Base-by-base conservation (phyloP, 2,329 filamentous ascomycete species). In the Ascosphaera acerosa region DNA sequence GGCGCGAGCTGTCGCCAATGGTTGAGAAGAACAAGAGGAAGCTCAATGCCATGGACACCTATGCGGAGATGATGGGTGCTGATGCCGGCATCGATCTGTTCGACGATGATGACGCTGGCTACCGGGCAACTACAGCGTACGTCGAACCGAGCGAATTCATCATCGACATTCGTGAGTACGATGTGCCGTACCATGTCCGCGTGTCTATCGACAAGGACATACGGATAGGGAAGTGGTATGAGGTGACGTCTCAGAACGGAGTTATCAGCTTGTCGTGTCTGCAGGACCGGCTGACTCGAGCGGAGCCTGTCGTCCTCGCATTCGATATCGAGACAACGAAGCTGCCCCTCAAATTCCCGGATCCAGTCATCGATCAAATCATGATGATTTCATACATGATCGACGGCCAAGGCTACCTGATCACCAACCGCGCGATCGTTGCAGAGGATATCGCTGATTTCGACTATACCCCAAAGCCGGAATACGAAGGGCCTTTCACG, bases 361-460 rank as follows among this genome's bases (percentile, higher is more conserved):
- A 97, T 47, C 73, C 87, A 2, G 66, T 81, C 3, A 73, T 91
- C 38, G 87, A 97, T 54, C 84, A 91, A 49, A 75, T 97, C 46
- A 97, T 97, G 82, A 97, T 97, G 87, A 84, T 97, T 50, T 97
- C 89, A 18, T 97, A 97, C 58, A 97, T 97, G 89, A 94, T 97
- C 44, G 87, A 97, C 43, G 89, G 87, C 0, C 82, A 91, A 53
- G 87, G 87, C 3, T 97, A 94, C 43, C 61, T 97, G 20, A 94
- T 97, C 51, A 97, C 87, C 4, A 97, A 97, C 48, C 70, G 89
- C 44, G 82, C 94, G 48, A 90, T 97, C 36, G 81, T 97, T 6
- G 91, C 84, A 0, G 84, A 97, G 51, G 82, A 97, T 45, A 97
- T 97, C 48, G 64, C 73, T 34, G 87, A 97, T 49, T 97, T 97